These are phyloP conservation scores for Heterobasidion parviporum DNA, from an alignment of 1,284 basidiomycete genomes.

Conservation along the genomic window DNA sequence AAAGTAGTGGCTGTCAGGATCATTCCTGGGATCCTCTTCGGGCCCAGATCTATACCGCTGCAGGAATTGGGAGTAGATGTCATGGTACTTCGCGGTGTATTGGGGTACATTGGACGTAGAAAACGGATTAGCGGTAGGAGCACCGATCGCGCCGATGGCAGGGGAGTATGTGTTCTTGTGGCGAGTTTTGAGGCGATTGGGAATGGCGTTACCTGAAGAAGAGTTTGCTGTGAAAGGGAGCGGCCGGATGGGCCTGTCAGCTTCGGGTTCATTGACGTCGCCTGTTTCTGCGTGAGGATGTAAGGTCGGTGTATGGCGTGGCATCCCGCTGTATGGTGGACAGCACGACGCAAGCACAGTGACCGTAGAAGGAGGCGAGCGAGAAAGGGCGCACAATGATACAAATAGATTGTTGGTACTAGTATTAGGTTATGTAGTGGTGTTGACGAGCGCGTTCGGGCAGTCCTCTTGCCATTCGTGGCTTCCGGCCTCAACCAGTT, in stretches of 20 bases:
- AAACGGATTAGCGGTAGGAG: conserved; percentile 20
- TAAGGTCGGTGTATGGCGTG: conserved; percentile 55
- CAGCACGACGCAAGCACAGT: background rate
- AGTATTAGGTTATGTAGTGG: too few species aligned
- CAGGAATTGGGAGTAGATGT: conserved; percentile 72
- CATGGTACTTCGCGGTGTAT: conserved; percentile 40
- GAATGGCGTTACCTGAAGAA: conserved; percentile 19
- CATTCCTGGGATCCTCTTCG: conserved; percentile 61
- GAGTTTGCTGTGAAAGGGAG: conserved; percentile 20
- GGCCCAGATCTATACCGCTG: conserved; percentile 58
- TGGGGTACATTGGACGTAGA: conserved; percentile 14
- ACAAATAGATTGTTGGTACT: too few species aligned
- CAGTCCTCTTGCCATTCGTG: too few species aligned
- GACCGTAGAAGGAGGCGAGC: too few species aligned
- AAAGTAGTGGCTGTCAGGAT: conserved; percentile 70
- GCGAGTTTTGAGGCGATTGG: conserved; percentile 23
- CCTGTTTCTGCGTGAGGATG: conserved; percentile 57
- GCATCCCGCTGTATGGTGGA: conserved; percentile 14
- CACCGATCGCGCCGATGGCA: conserved; percentile 18
- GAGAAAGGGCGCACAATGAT: too few species aligned
- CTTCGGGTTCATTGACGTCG: conserved; percentile 31
- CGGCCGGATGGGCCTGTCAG: conserved; percentile 33
- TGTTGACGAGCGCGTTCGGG: too few species aligned
- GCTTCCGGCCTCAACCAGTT: too few species aligned
- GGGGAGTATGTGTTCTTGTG: conserved; percentile 29